phyloP scores from a whole-genome alignment of 1,139 yeast species.

The Suhomyces ambrosiae region DNA sequence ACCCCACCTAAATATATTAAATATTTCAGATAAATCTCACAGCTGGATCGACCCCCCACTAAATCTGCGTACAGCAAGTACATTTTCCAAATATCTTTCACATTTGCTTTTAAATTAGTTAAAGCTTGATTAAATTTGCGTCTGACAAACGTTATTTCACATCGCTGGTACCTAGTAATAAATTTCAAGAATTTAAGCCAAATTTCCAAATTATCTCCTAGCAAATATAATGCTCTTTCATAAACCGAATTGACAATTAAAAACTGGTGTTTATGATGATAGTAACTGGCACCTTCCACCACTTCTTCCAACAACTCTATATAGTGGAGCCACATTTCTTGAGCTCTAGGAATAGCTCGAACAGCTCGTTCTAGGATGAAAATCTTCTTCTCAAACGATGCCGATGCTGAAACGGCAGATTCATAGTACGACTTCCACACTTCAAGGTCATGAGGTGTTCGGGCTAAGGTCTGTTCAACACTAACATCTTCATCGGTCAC shows the following conservation, averaged over 20 bases:
- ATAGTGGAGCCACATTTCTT: constrained; percentile 60
- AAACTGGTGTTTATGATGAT: constrained; percentile 33
- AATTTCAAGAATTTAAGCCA: constrained; percentile 61
- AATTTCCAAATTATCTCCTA: constrained; percentile 49
- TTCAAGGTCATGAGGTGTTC: constrained; percentile 44
- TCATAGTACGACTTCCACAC: constrained; percentile 59
- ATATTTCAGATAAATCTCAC: constrained; percentile 47
- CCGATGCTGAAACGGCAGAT: constrained; percentile 26
- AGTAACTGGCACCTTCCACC: constrained; percentile 29
- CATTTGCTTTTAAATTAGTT: constrained; percentile 54
- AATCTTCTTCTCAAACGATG: constrained; percentile 32
- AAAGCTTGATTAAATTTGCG: constrained; percentile 56
- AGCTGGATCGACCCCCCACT: constrained; percentile 47
- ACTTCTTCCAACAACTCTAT: constrained; percentile 42
- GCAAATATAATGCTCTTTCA: constrained; percentile 46
- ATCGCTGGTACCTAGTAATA: constrained; percentile 32
- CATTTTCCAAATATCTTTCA: constrained; percentile 61
- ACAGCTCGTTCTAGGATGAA: constrained; percentile 60
- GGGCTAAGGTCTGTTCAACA: constrained; percentile 47
- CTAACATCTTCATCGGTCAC: constrained; percentile 6
- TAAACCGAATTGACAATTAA: constrained; percentile 44
- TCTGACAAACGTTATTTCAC: constrained; percentile 48
- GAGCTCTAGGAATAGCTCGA: constrained; percentile 46
- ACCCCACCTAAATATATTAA: constrained; percentile 27
- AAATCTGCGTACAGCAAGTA: constrained; percentile 54